phyloP scores from a whole-genome alignment of 257 asterid species.

The Gynochthodes officinalis region DNA sequence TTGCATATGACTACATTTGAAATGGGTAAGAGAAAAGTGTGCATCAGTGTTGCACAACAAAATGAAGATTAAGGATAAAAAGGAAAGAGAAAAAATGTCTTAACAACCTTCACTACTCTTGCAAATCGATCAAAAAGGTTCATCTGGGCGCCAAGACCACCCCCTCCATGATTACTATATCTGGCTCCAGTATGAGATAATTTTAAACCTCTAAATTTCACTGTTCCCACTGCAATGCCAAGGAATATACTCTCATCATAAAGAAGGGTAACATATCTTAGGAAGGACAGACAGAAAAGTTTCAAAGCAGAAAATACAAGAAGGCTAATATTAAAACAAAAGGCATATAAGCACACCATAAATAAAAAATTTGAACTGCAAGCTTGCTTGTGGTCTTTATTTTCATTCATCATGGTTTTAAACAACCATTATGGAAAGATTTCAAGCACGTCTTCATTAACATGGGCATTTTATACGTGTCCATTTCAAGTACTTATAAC shows the following conservation, averaged over 20 bases:
- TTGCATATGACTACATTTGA: conserved; percentile 67
- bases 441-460: not conserved
- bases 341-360: not conserved
- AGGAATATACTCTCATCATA: conserved; percentile 8
- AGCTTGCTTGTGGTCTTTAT: not conserved
- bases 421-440: not conserved
- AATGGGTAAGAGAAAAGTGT: conserved; percentile 9
- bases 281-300: not conserved
- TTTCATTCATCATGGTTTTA: not conserved
- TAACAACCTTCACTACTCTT: conserved; percentile 86
- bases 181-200: conserved; percentile 46
- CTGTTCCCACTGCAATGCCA: conserved; percentile 53
- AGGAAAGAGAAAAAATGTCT: conserved; percentile 14
- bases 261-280: conserved; percentile 10
- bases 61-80: conserved; percentile 17
- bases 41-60: conserved; percentile 19
- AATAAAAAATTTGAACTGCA: not conserved
- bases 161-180: conserved; percentile 50
- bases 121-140: conserved; percentile 93
- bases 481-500: not conserved
- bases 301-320: not conserved
- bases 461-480: not conserved
- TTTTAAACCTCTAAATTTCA: conserved; percentile 44
- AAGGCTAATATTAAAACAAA: not conserved
- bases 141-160: conserved; percentile 75